phyloP scores from a whole-genome alignment of 2,329 filamentous ascomycete species.

The Dothistroma pini region DNA sequence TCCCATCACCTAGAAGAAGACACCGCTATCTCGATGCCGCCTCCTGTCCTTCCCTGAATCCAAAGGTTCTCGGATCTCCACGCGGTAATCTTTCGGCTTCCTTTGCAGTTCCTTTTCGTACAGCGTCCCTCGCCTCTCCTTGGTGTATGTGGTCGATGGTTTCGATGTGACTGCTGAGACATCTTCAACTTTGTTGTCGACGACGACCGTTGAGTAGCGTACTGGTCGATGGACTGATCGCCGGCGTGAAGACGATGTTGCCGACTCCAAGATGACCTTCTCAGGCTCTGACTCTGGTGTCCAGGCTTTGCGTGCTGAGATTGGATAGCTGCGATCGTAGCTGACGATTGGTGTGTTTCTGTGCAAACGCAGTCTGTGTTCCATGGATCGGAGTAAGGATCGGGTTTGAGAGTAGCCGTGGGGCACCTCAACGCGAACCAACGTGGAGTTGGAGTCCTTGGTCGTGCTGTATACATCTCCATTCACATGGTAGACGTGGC shows the following conservation, averaged over 20 bases:
- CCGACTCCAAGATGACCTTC: conserved; percentile 16
- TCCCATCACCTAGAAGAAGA: neutral
- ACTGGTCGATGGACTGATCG: conserved; percentile 11
- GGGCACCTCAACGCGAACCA: conserved; percentile 45
- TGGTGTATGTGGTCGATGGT: neutral
- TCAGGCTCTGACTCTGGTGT: conserved; percentile 6
- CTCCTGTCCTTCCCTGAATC: conserved; percentile 2
- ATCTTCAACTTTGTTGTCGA: conserved; percentile 13
- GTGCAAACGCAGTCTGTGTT: conserved; percentile 39
- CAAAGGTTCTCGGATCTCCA: conserved; percentile 21
- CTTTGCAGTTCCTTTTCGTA: conserved; percentile 18
- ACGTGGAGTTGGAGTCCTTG: conserved; percentile 34
- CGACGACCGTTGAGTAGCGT: conserved; percentile 20
- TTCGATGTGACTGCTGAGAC: conserved; percentile 7
- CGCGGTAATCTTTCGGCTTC: conserved; percentile 15
- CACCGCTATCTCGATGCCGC: conserved; percentile 8
- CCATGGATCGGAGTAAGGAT: conserved; percentile 41
- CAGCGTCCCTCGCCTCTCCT: conserved; percentile 13
- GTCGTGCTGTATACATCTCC: conserved; percentile 30
- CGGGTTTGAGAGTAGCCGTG: conserved; percentile 40
- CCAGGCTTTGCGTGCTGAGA: conserved; percentile 36
- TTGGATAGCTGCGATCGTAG: conserved; percentile 43
- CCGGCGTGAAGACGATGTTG: conserved; percentile 9
- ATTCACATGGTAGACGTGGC: conserved; percentile 42
- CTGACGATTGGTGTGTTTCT: conserved; percentile 37